A percentile compares a stretch with the other conserved stretches of the same genome.
These are phyloP conservation scores for Cupressus sempervirens DNA, from an alignment of 75 land plant species.

Conservation along the genomic window DNA sequence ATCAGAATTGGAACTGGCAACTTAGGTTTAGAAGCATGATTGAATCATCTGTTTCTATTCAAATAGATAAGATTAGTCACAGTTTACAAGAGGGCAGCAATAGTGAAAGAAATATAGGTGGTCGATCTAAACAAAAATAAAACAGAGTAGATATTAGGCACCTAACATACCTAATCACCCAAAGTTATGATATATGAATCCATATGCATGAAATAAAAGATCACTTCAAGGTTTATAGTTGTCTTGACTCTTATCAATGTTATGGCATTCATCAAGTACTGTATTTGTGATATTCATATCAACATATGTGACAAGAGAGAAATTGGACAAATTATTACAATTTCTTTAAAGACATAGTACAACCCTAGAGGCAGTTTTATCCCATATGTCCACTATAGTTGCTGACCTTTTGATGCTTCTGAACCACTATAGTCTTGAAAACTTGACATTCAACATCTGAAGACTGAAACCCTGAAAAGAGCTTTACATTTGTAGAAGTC, in stretches of 20 bases:
- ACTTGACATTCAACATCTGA: no score
- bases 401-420: no score
- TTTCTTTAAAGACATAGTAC: no score
- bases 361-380: not conserved
- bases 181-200: not conserved
- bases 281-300: no score
- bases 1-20: no score
- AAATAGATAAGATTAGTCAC: not conserved
- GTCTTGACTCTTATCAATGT: not conserved
- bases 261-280: not conserved
- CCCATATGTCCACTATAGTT: no score
- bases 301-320: not conserved
- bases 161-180: not conserved
- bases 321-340: no score
- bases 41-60: not conserved
- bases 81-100: not conserved
- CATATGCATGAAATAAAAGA: not conserved
- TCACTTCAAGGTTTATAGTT: not conserved
- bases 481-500: no score
- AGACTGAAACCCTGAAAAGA: no score
- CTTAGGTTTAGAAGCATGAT: not conserved
- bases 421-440: no score
- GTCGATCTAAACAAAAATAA: not conserved
- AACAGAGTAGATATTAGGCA: not conserved
- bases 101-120: not conserved